Base-by-base conservation (phyloP, 2,329 filamentous ascomycete genomes). In the Stemphylium beticola region DNA sequence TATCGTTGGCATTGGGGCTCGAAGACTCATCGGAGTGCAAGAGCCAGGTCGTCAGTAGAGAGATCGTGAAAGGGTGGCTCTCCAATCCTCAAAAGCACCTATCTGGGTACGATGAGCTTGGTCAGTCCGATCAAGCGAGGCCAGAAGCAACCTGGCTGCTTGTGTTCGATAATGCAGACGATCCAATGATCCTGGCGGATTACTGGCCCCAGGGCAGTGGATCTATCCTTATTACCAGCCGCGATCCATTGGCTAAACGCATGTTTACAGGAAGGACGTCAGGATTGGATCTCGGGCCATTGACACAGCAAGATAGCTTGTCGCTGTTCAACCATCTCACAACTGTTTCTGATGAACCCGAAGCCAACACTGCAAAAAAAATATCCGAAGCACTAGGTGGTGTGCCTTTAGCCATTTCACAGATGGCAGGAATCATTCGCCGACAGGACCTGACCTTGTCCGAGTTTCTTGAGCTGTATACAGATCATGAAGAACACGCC, bases 401-500 rank as follows among this genome's bases (percentile, higher is more conserved):
- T 39, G 22, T 66, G 8, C 63, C 63, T 29, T 40, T 66, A 1
- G 61, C 61, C 17, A 32, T 66, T 12, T 55, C 61, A 4, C 63
- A 66, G 31, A 66, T 64, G 57, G 61, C 55, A 17, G 49, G 56
- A n/a, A 45, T 64, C 32, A 62, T 64, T 40, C 37, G 31, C 4
- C 39, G 46, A 10, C 31, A 52, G 22, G 32, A 55, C 17, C 37
- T 62, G 31, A 40, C 47, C 12, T 53, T 62, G 29, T 12, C 17
- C n/a, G 55, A 58, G 20, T 63, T 63, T 41, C 17, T 52, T 11
- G 40, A 39, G 12, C 37, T 52, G 22, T 58, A 52, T 29, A 54
- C 47, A n/a, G 49, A 48, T 38, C 38, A 29, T 18, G 42, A 38
- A 43, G 41, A 52, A 40, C 49, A 46, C n/a, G 14, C 38, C 32